Percentiles rank a stretch among this genome's conserved stretches.
Evolutionary conservation across 2,329 filamentous ascomycete genomes (phyloP).

Genomic region (Fusarium sp.): DNA sequence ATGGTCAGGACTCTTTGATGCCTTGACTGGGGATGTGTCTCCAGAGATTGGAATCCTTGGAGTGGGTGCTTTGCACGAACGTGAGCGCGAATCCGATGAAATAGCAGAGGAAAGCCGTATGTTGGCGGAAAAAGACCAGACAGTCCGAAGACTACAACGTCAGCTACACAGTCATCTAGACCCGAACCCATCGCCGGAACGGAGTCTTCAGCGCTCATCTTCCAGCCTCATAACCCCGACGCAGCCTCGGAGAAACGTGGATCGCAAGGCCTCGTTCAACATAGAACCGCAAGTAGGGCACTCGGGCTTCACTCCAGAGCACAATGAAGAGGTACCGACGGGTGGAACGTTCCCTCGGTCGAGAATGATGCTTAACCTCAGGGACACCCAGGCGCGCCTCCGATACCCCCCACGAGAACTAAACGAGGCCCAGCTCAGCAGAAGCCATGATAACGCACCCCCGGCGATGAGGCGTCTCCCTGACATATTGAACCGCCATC

Average conservation of each 20-base stretch:
- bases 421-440: constrained; percentile 1
- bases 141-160: constrained; percentile 1
- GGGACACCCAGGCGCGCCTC: constrained; percentile 28
- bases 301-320: constrained; percentile 40
- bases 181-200: not conserved
- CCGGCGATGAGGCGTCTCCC: constrained; percentile 10
- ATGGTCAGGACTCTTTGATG: constrained; percentile 30
- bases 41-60: constrained; percentile 10
- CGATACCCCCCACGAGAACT: not conserved
- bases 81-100: not conserved
- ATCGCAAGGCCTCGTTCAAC: constrained; percentile 24
- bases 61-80: not conserved
- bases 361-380: constrained; percentile 27
- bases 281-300: constrained; percentile 15
- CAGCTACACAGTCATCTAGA: constrained; percentile 2
- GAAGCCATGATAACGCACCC: not conserved
- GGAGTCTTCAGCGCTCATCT: constrained; percentile 22
- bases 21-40: constrained; percentile 9
- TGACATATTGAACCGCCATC: not conserved
- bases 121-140: constrained; percentile 9
- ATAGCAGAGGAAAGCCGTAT: not conserved
- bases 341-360: constrained; percentile 14
- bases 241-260: constrained; percentile 19
- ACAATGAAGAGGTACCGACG: not conserved
- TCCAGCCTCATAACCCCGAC: constrained; percentile 39